Evolutionary conservation across 495 filamentous ascomycete genomes (phyloP).

Genomic region (Penicillium atrosanguineum): DNA sequence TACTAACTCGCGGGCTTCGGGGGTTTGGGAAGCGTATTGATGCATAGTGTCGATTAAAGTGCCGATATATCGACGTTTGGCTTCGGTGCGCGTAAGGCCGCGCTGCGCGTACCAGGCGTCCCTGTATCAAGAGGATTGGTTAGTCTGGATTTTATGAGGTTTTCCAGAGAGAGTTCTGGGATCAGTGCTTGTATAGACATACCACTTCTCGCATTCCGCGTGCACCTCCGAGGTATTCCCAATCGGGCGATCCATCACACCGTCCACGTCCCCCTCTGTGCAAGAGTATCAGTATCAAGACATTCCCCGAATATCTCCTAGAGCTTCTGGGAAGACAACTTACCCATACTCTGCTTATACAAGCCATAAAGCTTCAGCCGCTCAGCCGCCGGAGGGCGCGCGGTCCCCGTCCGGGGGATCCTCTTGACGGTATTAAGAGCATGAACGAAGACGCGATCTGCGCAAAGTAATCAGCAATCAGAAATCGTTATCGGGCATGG

Average conservation of each 20-base stretch:
- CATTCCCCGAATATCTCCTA: neutral
- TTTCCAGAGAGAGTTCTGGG: neutral
- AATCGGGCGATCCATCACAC: constrained; percentile 81
- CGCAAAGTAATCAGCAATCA: neutral
- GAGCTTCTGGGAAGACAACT: constrained; percentile 2
- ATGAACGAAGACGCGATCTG: constrained; percentile 97
- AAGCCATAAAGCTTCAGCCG: constrained; percentile 92
- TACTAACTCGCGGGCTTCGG: constrained; percentile 83
- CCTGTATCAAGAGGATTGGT: constrained; percentile 30
- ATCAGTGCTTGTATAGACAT: constrained; percentile 4
- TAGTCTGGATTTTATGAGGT: neutral
- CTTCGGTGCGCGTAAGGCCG: constrained; percentile 80
- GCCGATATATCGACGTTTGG: constrained; percentile 90
- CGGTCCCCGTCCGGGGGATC: constrained; percentile 87
- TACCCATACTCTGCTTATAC: constrained; percentile 96
- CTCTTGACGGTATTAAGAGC: constrained; percentile 97
- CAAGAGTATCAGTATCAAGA: constrained; percentile 3
- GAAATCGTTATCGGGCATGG: neutral
- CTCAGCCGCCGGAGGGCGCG: constrained; percentile 79
- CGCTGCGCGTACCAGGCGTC: constrained; percentile 91
- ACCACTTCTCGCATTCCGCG: constrained; percentile 64
- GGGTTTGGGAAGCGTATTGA: constrained; percentile 76
- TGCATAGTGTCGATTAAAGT: constrained; percentile 97
- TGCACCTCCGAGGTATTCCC: constrained; percentile 51
- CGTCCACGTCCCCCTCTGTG: constrained; percentile 86